Evolutionary conservation across 1,284 basidiomycete species (phyloP).

Genomic region (Malassezia sp.): DNA sequence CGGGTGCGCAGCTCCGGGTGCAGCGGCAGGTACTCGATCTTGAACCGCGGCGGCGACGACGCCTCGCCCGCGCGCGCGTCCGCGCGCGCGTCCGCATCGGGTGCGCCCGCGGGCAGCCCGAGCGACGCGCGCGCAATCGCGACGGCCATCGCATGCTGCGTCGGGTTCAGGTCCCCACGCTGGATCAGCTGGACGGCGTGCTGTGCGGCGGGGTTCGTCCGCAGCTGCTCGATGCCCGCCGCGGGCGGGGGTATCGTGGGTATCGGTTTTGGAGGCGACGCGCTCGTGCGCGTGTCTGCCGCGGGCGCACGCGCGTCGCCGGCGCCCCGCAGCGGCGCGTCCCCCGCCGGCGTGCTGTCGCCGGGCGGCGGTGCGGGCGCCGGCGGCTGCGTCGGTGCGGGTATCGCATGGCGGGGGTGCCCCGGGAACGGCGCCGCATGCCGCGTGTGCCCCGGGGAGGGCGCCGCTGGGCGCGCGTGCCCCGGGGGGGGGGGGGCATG

Average conservation of each 20-base stretch:
- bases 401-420: too few relatives aligned
- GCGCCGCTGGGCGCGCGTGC: neutral
- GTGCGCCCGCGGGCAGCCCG: neutral
- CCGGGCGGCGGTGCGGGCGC: too few relatives aligned
- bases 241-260: too few relatives aligned
- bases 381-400: neutral
- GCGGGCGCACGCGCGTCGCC: neutral
- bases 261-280: too few relatives aligned
- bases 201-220: constrained; percentile 1
- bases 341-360: too few relatives aligned
- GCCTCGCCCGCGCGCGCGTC: neutral
- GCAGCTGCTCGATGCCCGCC: neutral
- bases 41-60: constrained; percentile 54
- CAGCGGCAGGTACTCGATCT: constrained; percentile 80
- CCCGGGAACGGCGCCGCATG: neutral
- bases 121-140: constrained; percentile 7
- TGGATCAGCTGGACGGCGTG: constrained; percentile 13
- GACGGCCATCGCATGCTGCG: constrained; percentile 6
- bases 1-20: constrained; percentile 64
- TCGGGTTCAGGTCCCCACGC: constrained; percentile 8
- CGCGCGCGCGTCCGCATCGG: neutral
- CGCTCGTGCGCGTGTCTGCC: too few relatives aligned
- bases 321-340: neutral
- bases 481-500: neutral
- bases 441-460: neutral